phyloP scores from a whole-genome alignment of 2,329 filamentous ascomycete species.

The Penicillium sp. region DNA sequence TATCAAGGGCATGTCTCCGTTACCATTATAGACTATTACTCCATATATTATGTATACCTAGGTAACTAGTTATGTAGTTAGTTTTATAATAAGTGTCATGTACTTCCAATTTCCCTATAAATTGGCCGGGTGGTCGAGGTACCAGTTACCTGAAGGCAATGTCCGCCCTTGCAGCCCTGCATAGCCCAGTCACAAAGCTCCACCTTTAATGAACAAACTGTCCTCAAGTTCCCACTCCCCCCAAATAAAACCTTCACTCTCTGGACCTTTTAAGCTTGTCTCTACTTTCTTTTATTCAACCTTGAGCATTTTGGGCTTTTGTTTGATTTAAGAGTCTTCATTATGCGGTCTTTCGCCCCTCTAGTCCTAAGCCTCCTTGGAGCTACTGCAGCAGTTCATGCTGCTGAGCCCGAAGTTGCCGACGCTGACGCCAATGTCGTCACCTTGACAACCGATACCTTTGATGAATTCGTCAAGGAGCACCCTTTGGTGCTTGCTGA shows the following conservation, averaged over 20 bases:
- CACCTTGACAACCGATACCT: constrained; percentile 80
- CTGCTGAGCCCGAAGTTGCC: constrained; percentile 29
- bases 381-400: constrained; percentile 36
- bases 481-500: constrained; percentile 91
- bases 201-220: constrained; percentile 44
- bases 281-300: not conserved
- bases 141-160: constrained; percentile 1
- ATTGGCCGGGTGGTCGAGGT: not conserved
- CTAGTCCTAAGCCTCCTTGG: constrained; percentile 42
- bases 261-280: constrained; percentile 7
- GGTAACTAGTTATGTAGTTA: too few relatives aligned
- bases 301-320: constrained; percentile 8
- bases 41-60: too few relatives aligned
- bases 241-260: constrained; percentile 18
- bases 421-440: constrained; percentile 68
- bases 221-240: constrained; percentile 32
- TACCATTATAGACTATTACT: not conserved
- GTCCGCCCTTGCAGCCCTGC: constrained; percentile 23
- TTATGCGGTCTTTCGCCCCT: constrained; percentile 42
- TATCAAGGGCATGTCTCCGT: not conserved
- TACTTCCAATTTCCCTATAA: not conserved
- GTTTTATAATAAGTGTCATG: not conserved
- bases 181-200: constrained; percentile 29
- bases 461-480: constrained; percentile 78
- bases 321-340: constrained; percentile 12